Evolutionary conservation across 805 yeast genomes (phyloP).

Genomic region (Tetrapisispora namnaoensis): DNA sequence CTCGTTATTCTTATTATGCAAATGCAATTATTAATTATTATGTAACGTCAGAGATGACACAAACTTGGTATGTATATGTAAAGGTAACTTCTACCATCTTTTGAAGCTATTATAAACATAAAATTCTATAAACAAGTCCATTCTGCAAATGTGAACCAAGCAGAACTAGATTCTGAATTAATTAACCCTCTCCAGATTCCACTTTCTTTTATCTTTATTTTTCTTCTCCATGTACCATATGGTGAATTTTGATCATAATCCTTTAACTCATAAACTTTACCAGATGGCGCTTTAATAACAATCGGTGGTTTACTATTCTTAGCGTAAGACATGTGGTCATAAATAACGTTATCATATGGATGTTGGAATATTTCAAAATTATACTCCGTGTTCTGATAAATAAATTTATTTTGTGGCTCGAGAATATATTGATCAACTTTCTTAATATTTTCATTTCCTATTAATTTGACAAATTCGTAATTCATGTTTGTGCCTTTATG

Average conservation of each 20-base stretch:
- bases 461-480: slow-evolving; percentile 59
- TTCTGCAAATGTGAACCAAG: slow-evolving; percentile 86
- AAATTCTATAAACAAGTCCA: slow-evolving; percentile 51
- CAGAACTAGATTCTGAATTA: slow-evolving; percentile 61
- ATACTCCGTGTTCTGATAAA: slow-evolving; percentile 50
- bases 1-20: background rate
- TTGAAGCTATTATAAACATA: background rate
- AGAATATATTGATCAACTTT: slow-evolving; percentile 69
- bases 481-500: slow-evolving; percentile 56
- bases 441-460: slow-evolving; percentile 60
- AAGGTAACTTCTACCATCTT: background rate
- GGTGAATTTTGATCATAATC: slow-evolving; percentile 39
- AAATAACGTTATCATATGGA: slow-evolving; percentile 42
- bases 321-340: slow-evolving; percentile 13
- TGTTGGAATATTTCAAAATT: slow-evolving; percentile 55
- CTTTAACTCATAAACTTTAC: slow-evolving; percentile 54
- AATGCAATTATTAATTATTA: background rate
- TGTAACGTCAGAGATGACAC: background rate
- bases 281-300: slow-evolving; percentile 78
- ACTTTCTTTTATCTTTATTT: slow-evolving; percentile 51
- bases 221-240: slow-evolving; percentile 50
- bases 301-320: slow-evolving; percentile 40
- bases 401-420: slow-evolving; percentile 69
- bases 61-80: background rate
- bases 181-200: slow-evolving; percentile 84